These are phyloP conservation scores for Tulasnella sp. DNA, from an alignment of 768 basidiomycete species.

Conservation along the genomic window DNA sequence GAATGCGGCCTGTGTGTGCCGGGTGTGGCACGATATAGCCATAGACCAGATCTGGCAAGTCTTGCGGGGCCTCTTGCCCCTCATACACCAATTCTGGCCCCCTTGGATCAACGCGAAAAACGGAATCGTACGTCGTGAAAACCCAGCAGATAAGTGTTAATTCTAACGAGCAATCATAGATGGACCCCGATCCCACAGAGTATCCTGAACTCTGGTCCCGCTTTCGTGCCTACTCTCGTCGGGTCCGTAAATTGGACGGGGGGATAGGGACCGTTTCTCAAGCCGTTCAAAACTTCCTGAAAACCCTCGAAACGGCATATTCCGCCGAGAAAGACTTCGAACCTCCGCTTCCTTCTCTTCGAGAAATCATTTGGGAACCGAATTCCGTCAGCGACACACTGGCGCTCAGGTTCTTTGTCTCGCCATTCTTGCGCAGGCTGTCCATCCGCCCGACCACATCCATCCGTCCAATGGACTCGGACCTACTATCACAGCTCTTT, in stretches of 20 bases:
- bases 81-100: not conserved
- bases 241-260: not conserved
- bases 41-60: not conserved
- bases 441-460: not conserved
- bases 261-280: not conserved
- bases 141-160: not conserved
- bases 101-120: not conserved
- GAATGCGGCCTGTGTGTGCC: not conserved
- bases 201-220: not conserved
- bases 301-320: not conserved
- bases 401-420: not conserved
- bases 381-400: not conserved
- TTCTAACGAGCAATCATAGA: not conserved
- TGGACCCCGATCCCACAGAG: not conserved
- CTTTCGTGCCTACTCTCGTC: not conserved
- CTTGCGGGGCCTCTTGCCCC: not conserved
- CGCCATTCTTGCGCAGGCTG: not conserved
- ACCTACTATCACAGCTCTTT: not conserved
- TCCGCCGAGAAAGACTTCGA: not conserved
- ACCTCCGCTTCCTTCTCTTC: not conserved
- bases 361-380: not conserved
- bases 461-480: not conserved
- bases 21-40: slow-evolving; percentile 5
- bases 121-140: not conserved
- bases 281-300: not conserved